Percentiles rank a stretch among this genome's conserved stretches.
Evolutionary conservation across 441 rosid genomes (phyloP).

Genomic region (Gossypium laxum): DNA sequence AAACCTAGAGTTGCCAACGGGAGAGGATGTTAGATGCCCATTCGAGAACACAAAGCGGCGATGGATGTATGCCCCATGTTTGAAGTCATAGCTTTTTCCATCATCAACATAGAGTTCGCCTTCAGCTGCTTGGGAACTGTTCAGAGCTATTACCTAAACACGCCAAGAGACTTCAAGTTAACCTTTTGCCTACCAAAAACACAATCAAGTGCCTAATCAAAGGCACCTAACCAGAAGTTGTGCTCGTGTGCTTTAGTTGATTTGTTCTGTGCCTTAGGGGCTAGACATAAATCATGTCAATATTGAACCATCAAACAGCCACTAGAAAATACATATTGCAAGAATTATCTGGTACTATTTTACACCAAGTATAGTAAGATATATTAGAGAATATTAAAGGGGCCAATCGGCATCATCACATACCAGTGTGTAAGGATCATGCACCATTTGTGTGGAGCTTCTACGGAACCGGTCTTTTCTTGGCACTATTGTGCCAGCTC

Average conservation of each 20-base stretch:
- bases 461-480: slow-evolving; percentile 83
- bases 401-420: slow-evolving; percentile 14
- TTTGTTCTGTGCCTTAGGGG: background rate
- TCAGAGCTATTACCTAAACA: slow-evolving; percentile 73
- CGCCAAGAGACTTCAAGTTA: background rate
- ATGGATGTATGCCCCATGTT: slow-evolving; percentile 60
- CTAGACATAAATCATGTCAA: background rate
- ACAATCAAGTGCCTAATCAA: background rate
- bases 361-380: background rate
- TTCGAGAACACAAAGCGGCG: slow-evolving; percentile 64
- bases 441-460: slow-evolving; percentile 86
- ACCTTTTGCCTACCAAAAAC: background rate
- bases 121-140: slow-evolving; percentile 78
- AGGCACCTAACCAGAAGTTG: background rate
- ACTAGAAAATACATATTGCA: background rate
- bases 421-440: slow-evolving; percentile 95
- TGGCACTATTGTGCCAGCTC: slow-evolving; percentile 90
- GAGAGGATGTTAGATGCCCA: slow-evolving; percentile 46
- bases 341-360: background rate
- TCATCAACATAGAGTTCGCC: slow-evolving; percentile 92
- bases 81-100: slow-evolving; percentile 70
- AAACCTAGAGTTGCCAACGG: slow-evolving; percentile 31
- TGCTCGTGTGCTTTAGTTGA: background rate
- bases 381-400: background rate
- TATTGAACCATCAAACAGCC: background rate